Evolutionary conservation across 495 filamentous ascomycete species (phyloP), one percentile per base, ranked within the genome.

Genomic region (Talaromyces nanjingensis): DNA sequence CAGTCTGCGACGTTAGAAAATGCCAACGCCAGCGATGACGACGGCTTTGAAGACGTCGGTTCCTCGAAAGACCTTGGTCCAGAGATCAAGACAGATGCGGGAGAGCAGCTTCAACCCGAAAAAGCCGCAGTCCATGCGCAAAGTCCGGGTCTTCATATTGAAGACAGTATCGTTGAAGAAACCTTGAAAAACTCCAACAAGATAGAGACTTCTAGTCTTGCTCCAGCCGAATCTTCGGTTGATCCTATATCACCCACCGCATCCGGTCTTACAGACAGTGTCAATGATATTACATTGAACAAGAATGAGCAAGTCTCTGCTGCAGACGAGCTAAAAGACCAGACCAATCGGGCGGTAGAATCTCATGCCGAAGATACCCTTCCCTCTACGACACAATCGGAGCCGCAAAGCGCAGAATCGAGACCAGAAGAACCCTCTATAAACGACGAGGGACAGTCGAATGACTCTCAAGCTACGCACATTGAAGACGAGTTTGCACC

Each of bases 41-140:
- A 98, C 70, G 92, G 91, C 0, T 98, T 97, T 68, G 94, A 98
- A 73, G 91, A 97, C 72, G 92, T 98, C 20, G 84, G 84, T 18
- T 84, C 87, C 60, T 83, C 84, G 20, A 84, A 84, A 2, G 87
- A 89, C 56, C 78, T 78, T 54, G 81, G 81, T 57, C 79, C 83
- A 31, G 76, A 79, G 42, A 77, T 81, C 59, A 78, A 77, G 62
- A 64, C 65, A 60, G 69, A 69, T 54, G 2, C 42, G 25, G 65
- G 37, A 22, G 45, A 67, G 22, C 62, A 67, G 3, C 11, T 52
- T 31, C 64, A 60, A 60, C 7, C 22, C 6, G 58, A 66, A 33
- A 20, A 53, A 39, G 22, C 6, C 20, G 24, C 29, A 20, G 22
- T 29, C 53, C 53, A 29, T 56, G 20, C 16, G 53, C 20, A 56